phyloP scores from a whole-genome alignment of 345 rosid genomes.

The Ailanthus altissimus region DNA sequence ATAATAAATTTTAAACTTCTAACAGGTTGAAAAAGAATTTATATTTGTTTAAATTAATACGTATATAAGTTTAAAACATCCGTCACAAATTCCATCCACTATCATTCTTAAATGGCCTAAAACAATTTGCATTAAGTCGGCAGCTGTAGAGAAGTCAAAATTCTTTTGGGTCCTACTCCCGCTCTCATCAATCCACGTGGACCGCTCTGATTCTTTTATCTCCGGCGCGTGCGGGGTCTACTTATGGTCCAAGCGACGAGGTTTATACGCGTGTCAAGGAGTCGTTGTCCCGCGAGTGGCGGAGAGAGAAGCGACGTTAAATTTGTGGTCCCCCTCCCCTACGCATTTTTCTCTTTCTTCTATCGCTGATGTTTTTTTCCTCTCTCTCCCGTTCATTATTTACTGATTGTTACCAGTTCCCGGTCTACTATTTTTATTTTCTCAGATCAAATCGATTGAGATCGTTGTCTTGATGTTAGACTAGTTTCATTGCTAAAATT shows the following conservation, averaged over 20 bases:
- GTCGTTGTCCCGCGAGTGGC: conserved; percentile 51
- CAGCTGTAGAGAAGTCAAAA: conserved; percentile 82
- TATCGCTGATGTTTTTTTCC: not conserved
- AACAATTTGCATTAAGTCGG: conserved; percentile 61
- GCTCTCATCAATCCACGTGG: conserved; percentile 46
- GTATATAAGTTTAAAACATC: too few species aligned
- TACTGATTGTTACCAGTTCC: conserved; percentile 30
- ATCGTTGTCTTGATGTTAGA: not conserved
- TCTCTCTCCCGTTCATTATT: not conserved
- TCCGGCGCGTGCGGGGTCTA: conserved; percentile 47
- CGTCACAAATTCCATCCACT: too few species aligned
- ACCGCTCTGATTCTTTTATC: conserved; percentile 40
- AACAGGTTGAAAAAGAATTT: too few species aligned
- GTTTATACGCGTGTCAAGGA: conserved; percentile 46
- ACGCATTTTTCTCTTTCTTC: not conserved
- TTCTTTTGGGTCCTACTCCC: conserved; percentile 43
- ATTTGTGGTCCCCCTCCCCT: conserved; percentile 43
- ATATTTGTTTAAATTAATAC: too few species aligned
- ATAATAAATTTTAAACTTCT: too few species aligned
- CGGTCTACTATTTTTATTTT: not conserved
- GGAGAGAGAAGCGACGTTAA: conserved; percentile 44
- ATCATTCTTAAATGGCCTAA: too few species aligned
- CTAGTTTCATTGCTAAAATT: conserved; percentile 1
- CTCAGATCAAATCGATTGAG: conserved; percentile 2
- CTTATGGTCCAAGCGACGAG: conserved; percentile 49